Conservation (phyloP, 202 grass and related monocot species). For the Dendrocalamus latiflorus region DNA sequence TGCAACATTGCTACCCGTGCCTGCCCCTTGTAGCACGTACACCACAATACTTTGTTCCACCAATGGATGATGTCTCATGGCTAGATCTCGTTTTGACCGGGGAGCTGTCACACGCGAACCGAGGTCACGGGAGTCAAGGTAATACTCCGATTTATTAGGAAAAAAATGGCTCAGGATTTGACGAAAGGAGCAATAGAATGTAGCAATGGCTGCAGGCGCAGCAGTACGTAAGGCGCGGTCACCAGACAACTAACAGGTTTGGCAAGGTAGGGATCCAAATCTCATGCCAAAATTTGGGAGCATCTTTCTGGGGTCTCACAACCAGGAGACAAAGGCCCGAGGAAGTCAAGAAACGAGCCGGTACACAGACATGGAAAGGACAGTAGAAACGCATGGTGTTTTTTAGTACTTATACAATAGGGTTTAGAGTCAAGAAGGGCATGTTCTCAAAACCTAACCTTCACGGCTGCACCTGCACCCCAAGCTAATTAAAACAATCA, state of each 20-base stretch:
- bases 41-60: too few relatives aligned
- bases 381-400: not conserved
- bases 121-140: not conserved
- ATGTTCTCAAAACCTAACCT: not conserved
- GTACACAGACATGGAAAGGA: not conserved
- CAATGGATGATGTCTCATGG: too few relatives aligned
- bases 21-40: too few relatives aligned
- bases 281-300: not conserved
- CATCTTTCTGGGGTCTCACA: conserved; percentile 3
- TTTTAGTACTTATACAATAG: too few relatives aligned
- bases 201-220: not conserved
- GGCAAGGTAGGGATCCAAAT: not conserved
- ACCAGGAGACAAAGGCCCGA: not conserved
- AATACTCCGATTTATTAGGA: not conserved
- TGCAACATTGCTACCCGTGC: too few relatives aligned
- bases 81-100: too few relatives aligned
- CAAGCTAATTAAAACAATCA: not conserved
- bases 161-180: not conserved
- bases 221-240: not conserved
- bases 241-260: not conserved
- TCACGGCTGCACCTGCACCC: not conserved
- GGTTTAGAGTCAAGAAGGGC: not conserved
- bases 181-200: not conserved
- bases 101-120: not conserved
- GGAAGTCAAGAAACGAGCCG: not conserved